These are phyloP conservation scores for Gossypium australe DNA, from an alignment of 345 rosid genomes.

Conservation along the genomic window DNA sequence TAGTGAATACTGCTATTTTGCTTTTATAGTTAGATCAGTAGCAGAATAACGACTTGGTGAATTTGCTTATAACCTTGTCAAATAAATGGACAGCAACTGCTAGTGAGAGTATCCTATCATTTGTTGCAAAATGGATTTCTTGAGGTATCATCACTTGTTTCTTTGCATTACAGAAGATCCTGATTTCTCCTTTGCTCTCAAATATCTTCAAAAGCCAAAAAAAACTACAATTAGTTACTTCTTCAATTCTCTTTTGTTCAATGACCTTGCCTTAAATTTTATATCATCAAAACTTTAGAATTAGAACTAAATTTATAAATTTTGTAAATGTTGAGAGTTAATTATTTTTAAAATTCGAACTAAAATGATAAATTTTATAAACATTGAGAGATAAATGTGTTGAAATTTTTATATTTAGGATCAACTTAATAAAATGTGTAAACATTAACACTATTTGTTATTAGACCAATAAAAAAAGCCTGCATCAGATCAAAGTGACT, in stretches of 20 bases:
- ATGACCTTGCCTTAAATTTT: constrained; percentile 89
- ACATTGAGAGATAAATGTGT: no score
- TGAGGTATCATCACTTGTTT: constrained; percentile 72
- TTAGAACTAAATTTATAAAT: no score
- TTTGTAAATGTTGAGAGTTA: no score
- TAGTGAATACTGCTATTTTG: background rate
- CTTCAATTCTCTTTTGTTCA: constrained; percentile 46
- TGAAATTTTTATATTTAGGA: no score
- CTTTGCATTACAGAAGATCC: constrained; percentile 68
- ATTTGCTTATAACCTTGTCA: constrained; percentile 48
- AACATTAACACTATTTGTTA: no score
- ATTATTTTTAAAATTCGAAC: no score
- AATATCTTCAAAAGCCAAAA: constrained; percentile 51
- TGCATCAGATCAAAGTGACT: no score
- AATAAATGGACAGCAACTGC: constrained; percentile 49
- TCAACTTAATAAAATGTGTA: no score
- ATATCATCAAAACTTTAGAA: no score
- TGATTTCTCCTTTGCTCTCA: constrained; percentile 95
- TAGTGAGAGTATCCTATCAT: constrained; percentile 76
- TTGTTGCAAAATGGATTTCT: constrained; percentile 84
- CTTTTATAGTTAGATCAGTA: background rate
- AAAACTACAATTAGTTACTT: background rate
- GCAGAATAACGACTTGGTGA: background rate
- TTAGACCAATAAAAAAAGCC: no score
- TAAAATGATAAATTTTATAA: no score